A percentile compares a stretch with the other conserved stretches of the same genome.
Evolutionary conservation across 495 filamentous ascomycete genomes (phyloP).

Genomic region (Xylaria scruposa): DNA sequence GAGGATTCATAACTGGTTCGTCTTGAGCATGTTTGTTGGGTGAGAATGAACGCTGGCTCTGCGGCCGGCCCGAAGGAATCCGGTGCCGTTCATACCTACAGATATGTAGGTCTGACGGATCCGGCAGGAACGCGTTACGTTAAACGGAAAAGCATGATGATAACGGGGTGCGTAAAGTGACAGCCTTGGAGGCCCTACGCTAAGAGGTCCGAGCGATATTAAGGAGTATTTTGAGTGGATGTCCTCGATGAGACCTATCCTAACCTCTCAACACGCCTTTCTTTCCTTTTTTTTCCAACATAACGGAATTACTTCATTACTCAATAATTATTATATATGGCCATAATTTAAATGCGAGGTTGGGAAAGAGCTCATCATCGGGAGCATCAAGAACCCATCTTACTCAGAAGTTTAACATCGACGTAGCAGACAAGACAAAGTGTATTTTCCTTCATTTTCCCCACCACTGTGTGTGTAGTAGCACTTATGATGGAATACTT

Average conservation of each 20-base stretch:
- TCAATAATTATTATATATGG: neutral
- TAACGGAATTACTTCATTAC: neutral
- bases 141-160: neutral
- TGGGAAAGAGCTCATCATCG: neutral
- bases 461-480: neutral
- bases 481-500: neutral
- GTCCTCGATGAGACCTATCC: neutral
- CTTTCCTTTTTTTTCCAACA: neutral
- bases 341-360: neutral
- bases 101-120: conserved; percentile 7
- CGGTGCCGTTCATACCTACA: neutral
- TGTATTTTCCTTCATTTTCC: neutral
- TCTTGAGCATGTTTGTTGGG: neutral
- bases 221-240: conserved; percentile 10
- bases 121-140: neutral
- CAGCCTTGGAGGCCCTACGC: neutral
- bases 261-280: no score
- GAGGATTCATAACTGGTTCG: neutral
- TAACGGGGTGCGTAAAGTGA: neutral
- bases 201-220: conserved; percentile 19
- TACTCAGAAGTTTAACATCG: neutral
- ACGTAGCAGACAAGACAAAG: neutral
- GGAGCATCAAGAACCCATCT: neutral
- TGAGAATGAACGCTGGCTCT: neutral
- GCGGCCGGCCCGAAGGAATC: conserved; percentile 11